Base-by-base conservation (phyloP, 2,329 filamentous ascomycete genomes). In the Trichoderma semiorbis region DNA sequence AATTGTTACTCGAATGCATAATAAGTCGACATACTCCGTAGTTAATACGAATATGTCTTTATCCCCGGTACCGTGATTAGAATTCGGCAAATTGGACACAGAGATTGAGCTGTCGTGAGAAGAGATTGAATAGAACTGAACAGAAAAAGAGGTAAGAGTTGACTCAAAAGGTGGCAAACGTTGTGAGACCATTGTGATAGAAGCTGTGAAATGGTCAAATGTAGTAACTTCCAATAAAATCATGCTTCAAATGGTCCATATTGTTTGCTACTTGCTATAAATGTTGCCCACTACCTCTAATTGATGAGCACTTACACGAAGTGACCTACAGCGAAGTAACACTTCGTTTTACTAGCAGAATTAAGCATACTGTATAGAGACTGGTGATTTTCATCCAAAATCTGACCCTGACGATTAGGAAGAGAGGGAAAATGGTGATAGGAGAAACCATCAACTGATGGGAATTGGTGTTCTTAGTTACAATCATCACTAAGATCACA, bases 241-340 rank as follows among this genome's bases (percentile, higher is more conserved):
- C 3, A 50, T 24, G 1, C 8, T 24, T 21, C 12, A 50, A n/a
- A 14, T 6, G 43, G 10, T 36, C 5, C 1, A 50, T 24, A n/a
- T 50, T 50, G n/a, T 10, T 21, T 24, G n/a, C 1, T 50, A 21
- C n/a, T 50, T 24, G 43, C 43, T 14, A 21, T 24, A 21, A 24
- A 24, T 21, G 43, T 50, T 50, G 4, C n/a, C 43, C 43, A 50
- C 10, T 50, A n/a, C 5, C n/a, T 0, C 11, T 21, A 24, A 6
- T 50, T 14, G n/a, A 21, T 2, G 2, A 50, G n/a, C 0, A 21
- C n/a, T 50, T 50, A 21, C n/a, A 12, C 10, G 14, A 21, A 1
- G 0, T 24, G 2, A 50, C n/a, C n/a, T 24, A 21, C n/a, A 14
- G 5, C 0, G 10, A 21, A 12, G 12, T 1, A 24, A 11, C 2